Evolutionary conservation across 768 basidiomycete genomes (phyloP), one percentile per base, ranked within the genome.

Genomic region (Dioszegia aurantiaca): DNA sequence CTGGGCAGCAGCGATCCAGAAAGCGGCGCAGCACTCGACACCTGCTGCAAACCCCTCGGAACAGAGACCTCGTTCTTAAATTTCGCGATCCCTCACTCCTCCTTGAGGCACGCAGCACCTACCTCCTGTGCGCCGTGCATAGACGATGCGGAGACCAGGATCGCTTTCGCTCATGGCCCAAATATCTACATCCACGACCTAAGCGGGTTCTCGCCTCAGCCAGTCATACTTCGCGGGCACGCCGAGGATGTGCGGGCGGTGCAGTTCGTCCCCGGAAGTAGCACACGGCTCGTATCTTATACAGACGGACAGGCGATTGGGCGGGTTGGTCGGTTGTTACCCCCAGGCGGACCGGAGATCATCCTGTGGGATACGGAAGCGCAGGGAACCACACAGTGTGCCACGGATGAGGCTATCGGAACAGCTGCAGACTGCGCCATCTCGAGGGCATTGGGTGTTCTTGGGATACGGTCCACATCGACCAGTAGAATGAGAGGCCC

Each of bases 291-390:
- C 4, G 14, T 54, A 10, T 54, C 37, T 9, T 23, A 23, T 21
- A 21, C 39, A 2, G 26, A 31, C 12, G 47, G 17, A 6, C 6
- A 10, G 5, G 14, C 45, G 12, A 4, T 26, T 4, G 45, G 47
- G 17, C 23, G 37, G 16, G 12, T n/a, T 3, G 19, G 37, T 3
- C 2, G 17, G 21, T 4, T 21, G 33, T 14, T 19, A 3, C 33
- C 8, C 12, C 33, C 37, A 24, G 28, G 28, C 16, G 28, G 37
- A 24, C 52, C 36, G 16, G 52, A 41, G 28, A 54, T 54, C 4
- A 41, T 54, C 26, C 31, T 39, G 27, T 54, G 52, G 52, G 52
- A 54, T 41, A 19, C 37, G 27, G 52, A 54, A 3, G 21, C 39
- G 17, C 19, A 16, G 37, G 16, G 4, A 8, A 4, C n/a, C 9